Conservation (phyloP, 2,329 filamentous ascomycete species). For the Lanzia echinophila region DNA sequence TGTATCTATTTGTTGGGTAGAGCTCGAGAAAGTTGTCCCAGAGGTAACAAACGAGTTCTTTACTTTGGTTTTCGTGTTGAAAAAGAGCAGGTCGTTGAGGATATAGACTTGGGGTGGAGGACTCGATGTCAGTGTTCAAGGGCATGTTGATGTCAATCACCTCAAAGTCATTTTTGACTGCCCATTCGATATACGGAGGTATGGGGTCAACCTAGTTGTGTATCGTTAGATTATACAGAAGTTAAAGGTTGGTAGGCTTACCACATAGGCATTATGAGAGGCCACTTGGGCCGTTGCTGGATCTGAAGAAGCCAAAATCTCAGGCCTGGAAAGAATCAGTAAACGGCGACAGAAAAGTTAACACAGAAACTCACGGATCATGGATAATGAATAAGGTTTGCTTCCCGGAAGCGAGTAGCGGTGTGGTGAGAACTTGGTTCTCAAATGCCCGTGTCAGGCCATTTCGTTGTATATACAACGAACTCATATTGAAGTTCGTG, state of each 20-base stretch:
- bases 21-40: conserved; percentile 97
- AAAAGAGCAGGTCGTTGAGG: conserved; percentile 41
- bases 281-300: conserved; percentile 67
- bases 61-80: conserved; percentile 45
- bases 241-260: conserved; percentile 47
- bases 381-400: conserved; percentile 83
- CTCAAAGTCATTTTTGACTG: conserved; percentile 65
- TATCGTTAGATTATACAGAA: conserved; percentile 30
- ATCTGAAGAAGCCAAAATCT: conserved; percentile 61
- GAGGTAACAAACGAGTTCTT: conserved; percentile 74
- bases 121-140: conserved; percentile 1
- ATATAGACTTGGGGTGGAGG: background rate
- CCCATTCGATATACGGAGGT: conserved; percentile 79
- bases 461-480: conserved; percentile 71
- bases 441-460: conserved; percentile 70
- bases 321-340: conserved; percentile 46
- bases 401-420: conserved; percentile 56
- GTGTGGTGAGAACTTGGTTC: conserved; percentile 79
- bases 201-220: conserved; percentile 59
- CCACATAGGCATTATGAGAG: conserved; percentile 81
- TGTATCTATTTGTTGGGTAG: conserved; percentile 61
- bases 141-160: conserved; percentile 92
- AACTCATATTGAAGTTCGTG: conserved; percentile 69
- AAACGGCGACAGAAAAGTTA: background rate
- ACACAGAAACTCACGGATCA: conserved; percentile 60